phyloP scores from a whole-genome alignment of 2,329 filamentous ascomycete genomes.

The Delphinella strobiligena region DNA sequence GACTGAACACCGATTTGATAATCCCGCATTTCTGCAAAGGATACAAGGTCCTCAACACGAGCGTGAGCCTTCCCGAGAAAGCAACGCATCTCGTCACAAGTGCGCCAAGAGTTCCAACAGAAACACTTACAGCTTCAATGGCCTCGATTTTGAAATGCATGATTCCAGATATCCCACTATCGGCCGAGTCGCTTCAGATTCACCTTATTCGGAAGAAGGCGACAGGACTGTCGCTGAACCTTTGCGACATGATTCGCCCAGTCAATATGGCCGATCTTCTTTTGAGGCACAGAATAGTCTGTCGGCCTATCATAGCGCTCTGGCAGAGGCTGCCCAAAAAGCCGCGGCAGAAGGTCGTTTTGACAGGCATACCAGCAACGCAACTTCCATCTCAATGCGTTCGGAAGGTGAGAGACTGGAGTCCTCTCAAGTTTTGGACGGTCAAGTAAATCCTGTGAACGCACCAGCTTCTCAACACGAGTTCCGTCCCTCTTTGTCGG shows the following conservation, averaged over 20 bases:
- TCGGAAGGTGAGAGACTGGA: constrained; percentile 16
- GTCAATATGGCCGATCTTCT: not conserved
- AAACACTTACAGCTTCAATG: constrained; percentile 2
- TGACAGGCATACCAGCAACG: constrained; percentile 42
- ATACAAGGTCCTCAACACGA: too few relatives aligned
- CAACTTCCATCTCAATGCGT: constrained; percentile 17
- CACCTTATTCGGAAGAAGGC: constrained; percentile 4
- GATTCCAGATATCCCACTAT: not conserved
- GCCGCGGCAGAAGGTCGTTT: constrained; percentile 69
- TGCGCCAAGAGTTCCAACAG: too few relatives aligned
- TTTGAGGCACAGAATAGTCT: constrained; percentile 40
- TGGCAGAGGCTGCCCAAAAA: constrained; percentile 69
- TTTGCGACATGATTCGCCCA: constrained; percentile 3
- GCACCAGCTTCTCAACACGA: too few relatives aligned
- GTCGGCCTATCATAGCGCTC: constrained; percentile 68
- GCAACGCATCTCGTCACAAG: not conserved
- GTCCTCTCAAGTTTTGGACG: too few relatives aligned
- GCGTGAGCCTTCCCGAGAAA: too few relatives aligned
- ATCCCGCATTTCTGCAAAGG: too few relatives aligned
- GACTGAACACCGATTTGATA: too few relatives aligned
- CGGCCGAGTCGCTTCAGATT: constrained; percentile 2
- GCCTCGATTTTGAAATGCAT: constrained; percentile 4
- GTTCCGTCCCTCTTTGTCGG: constrained; percentile 14
- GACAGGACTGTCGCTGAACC: constrained; percentile 2
- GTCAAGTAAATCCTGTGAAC: too few relatives aligned